Evolutionary conservation across 1,139 yeast species (phyloP).

Genomic region (Geotrichum australiense): DNA sequence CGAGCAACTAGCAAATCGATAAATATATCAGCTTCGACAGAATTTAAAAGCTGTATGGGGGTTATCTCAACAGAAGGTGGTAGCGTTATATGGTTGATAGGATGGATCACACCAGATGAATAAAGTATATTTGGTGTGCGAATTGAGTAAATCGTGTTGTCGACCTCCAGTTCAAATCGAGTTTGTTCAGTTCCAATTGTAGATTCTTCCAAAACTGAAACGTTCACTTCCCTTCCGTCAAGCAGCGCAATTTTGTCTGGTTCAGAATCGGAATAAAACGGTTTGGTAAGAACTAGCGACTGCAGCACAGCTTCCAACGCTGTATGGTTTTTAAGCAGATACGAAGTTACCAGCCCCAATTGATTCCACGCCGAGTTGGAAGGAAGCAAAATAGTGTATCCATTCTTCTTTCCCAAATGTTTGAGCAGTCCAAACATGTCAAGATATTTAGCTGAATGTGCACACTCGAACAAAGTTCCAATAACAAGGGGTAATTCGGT

Average conservation of each 20-base stretch:
- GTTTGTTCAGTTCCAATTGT: background rate
- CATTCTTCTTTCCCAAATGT: slow-evolving; percentile 42
- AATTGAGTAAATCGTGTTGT: slow-evolving; percentile 22
- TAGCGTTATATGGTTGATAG: slow-evolving; percentile 49
- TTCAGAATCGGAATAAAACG: slow-evolving; percentile 60
- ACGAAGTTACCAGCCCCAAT: slow-evolving; percentile 55
- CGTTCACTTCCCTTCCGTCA: slow-evolving; percentile 36
- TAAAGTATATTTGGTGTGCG: slow-evolving; percentile 64
- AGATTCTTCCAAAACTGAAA: slow-evolving; percentile 7
- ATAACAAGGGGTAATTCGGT: slow-evolving; percentile 46
- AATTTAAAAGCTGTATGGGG: slow-evolving; percentile 49
- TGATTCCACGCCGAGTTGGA: slow-evolving; percentile 69
- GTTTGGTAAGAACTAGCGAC: slow-evolving; percentile 53
- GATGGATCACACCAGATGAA: slow-evolving; percentile 80
- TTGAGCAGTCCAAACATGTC: slow-evolving; percentile 44
- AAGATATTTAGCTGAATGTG: slow-evolving; percentile 46
- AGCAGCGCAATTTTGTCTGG: slow-evolving; percentile 26
- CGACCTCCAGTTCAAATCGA: slow-evolving; percentile 27
- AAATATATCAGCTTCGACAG: slow-evolving; percentile 42
- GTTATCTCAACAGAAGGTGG: slow-evolving; percentile 54
- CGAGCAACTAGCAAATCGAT: slow-evolving; percentile 42
- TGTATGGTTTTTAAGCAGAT: slow-evolving; percentile 47
- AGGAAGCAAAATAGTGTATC: slow-evolving; percentile 76
- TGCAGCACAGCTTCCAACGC: slow-evolving; percentile 48
- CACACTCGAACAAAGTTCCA: slow-evolving; percentile 48